Conservation (phyloP, 108 stramenopile species). For the Aurantiochytrium sp. region DNA sequence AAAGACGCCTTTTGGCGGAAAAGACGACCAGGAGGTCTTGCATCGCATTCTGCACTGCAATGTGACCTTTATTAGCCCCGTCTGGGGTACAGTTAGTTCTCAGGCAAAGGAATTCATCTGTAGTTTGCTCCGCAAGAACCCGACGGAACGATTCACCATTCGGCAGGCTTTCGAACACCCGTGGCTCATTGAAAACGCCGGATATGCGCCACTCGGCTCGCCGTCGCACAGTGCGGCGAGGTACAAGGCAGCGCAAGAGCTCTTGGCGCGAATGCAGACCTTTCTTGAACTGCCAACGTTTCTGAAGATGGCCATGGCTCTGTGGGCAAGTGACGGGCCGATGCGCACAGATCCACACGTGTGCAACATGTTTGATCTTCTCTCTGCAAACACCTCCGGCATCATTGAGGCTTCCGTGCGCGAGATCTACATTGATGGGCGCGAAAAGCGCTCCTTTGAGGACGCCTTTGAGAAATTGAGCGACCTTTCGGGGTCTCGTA, state of each 20-base stretch:
- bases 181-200: neutral
- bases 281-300: neutral
- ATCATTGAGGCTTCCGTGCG: neutral
- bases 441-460: neutral
- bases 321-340: neutral
- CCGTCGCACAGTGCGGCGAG: too few relatives aligned
- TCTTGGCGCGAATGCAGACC: neutral
- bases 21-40: slow-evolving; percentile 32
- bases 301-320: neutral
- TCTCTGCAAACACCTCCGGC: neutral
- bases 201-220: too few relatives aligned
- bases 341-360: neutral
- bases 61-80: slow-evolving; percentile 64
- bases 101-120: slow-evolving; percentile 63
- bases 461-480: neutral
- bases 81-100: slow-evolving; percentile 63
- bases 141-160: neutral
- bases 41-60: slow-evolving; percentile 49
- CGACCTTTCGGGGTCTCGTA: neutral
- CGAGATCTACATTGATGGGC: neutral
- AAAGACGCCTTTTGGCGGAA: slow-evolving; percentile 80
- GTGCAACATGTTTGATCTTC: neutral
- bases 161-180: neutral
- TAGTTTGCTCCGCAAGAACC: slow-evolving; percentile 27
- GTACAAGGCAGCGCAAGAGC: neutral